Evolutionary conservation across 192 early-diverging fungal species (phyloP).

Genomic region (Pilobolus umbonatus): DNA sequence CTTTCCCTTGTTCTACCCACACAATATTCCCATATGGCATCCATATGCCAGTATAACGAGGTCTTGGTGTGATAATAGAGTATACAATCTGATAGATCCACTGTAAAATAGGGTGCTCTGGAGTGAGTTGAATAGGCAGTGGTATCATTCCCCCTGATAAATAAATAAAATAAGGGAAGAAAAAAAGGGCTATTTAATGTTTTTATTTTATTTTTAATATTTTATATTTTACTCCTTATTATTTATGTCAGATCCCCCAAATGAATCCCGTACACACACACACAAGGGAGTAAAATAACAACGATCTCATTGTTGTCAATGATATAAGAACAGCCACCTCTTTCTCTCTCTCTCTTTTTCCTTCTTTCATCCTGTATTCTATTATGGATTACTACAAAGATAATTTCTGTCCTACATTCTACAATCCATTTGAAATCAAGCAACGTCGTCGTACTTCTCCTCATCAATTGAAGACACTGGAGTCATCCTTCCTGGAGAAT

Average conservation of each 20-base stretch:
- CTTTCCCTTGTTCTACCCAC: too few species aligned
- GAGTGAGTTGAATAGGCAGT: neutral
- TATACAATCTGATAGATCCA: neutral
- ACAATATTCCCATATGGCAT: constrained; percentile 24
- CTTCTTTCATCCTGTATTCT: neutral
- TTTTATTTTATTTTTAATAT: neutral
- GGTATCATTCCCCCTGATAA: neutral
- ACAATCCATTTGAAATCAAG: constrained; percentile 75
- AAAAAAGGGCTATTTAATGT: neutral
- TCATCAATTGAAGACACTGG: constrained; percentile 66
- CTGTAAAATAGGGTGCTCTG: neutral
- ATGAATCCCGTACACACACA: neutral
- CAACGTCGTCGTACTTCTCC: constrained; percentile 71
- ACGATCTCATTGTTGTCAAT: neutral
- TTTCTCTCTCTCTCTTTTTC: neutral
- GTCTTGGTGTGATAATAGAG: neutral
- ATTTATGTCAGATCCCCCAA: neutral
- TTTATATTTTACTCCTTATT: too few species aligned
- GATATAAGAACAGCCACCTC: neutral
- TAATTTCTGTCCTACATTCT: constrained; percentile 70
- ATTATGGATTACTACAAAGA: neutral
- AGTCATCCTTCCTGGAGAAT: constrained; percentile 59
- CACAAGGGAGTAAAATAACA: neutral
- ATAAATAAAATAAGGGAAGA: neutral
- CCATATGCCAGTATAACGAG: constrained; percentile 4